Evolutionary conservation across 805 yeast genomes (phyloP).

Genomic region (Yamadazyma akitaensis): DNA sequence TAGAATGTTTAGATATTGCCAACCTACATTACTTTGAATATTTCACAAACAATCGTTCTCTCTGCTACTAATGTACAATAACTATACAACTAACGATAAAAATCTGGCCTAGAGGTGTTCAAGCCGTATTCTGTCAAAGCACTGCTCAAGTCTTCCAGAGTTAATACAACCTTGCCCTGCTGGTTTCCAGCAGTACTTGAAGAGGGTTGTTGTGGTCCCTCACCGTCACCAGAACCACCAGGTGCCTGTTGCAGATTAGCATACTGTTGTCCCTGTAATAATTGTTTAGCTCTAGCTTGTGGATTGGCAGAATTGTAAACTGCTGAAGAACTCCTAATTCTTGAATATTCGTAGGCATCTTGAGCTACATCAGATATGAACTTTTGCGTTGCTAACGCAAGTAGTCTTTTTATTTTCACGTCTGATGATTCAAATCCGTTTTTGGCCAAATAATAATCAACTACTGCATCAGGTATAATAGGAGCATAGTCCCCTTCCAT

Average conservation of each 20-base stretch:
- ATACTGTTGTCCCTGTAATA: constrained; percentile 61
- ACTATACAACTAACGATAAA: constrained; percentile 58
- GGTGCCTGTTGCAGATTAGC: constrained; percentile 38
- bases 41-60: too few relatives aligned
- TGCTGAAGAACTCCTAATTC: constrained; percentile 84
- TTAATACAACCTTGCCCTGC: constrained; percentile 78
- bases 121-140: constrained; percentile 92
- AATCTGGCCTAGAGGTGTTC: constrained; percentile 88
- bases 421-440: constrained; percentile 84
- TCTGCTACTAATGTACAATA: constrained; percentile 5
- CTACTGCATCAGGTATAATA: constrained; percentile 92
- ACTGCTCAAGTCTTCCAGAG: constrained; percentile 89
- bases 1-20: too few relatives aligned
- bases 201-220: constrained; percentile 32
- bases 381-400: constrained; percentile 95
- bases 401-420: constrained; percentile 64
- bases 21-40: too few relatives aligned
- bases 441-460: constrained; percentile 83
- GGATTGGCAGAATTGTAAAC: constrained; percentile 86
- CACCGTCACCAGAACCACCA: constrained; percentile 32
- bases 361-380: constrained; percentile 92
- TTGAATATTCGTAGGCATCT: constrained; percentile 92
- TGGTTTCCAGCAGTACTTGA: constrained; percentile 48
- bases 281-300: constrained; percentile 77
- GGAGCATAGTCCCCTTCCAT: constrained; percentile 92